Evolutionary conservation across 2,329 filamentous ascomycete genomes (phyloP).

Genomic region (Raffaelea deltoideospora): DNA sequence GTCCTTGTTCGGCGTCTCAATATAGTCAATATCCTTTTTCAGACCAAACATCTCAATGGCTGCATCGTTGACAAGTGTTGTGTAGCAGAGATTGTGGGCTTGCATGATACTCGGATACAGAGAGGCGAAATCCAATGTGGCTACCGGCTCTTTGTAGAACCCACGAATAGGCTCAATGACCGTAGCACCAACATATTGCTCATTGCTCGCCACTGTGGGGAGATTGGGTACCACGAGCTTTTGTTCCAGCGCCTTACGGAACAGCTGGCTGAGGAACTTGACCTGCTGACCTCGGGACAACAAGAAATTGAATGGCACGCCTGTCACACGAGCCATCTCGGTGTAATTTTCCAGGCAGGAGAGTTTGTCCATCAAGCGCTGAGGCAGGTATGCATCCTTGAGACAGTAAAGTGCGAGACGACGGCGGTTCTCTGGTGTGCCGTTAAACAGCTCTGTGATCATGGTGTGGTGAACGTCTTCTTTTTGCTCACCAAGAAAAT

Average conservation of each 20-base stretch:
- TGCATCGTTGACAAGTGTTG: conserved; percentile 69
- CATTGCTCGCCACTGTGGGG: conserved; percentile 52
- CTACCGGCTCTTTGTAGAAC: conserved; percentile 90
- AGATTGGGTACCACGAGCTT: conserved; percentile 89
- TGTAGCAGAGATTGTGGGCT: conserved; percentile 96
- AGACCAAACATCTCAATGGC: conserved; percentile 62
- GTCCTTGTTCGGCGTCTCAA: conserved; percentile 87
- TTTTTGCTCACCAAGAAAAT: conserved; percentile 94
- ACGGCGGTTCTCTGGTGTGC: conserved; percentile 80
- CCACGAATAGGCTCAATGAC: conserved; percentile 91
- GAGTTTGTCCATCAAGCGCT: conserved; percentile 89
- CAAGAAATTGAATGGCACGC: conserved; percentile 91
- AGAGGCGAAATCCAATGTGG: conserved; percentile 95
- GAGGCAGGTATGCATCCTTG: conserved; percentile 92
- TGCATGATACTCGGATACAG: conserved; percentile 98
- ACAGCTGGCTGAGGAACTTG: conserved; percentile 94
- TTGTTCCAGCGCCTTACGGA: conserved; percentile 86
- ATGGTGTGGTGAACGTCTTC: conserved; percentile 98
- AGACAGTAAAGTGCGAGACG: conserved; percentile 89
- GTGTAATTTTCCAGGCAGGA: conserved; percentile 99
- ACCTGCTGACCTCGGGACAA: conserved; percentile 88
- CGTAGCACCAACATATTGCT: conserved; percentile 94
- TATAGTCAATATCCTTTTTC: conserved; percentile 86
- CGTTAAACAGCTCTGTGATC: conserved; percentile 97
- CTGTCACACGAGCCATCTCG: conserved; percentile 98